Evolutionary conservation across 352 stramenopile species (phyloP).

Genomic region (Saprolegnia parasitica): DNA sequence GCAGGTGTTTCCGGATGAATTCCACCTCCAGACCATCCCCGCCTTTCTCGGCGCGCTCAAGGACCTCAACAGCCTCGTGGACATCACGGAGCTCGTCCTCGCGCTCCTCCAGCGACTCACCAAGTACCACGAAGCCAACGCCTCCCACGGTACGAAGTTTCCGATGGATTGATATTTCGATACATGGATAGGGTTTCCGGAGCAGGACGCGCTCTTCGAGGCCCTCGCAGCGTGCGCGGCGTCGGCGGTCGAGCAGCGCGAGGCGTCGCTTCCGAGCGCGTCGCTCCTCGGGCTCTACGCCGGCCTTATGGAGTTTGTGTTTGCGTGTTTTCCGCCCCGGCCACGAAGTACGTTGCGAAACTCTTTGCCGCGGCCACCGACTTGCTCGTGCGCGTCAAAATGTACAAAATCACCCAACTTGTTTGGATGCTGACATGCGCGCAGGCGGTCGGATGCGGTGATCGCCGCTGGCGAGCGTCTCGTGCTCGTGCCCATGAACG

Average conservation of each 20-base stretch:
- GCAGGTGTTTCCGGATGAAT: conserved; percentile 94
- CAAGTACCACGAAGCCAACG: conserved; percentile 71
- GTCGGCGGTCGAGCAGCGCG: not conserved
- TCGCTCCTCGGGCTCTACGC: conserved; percentile 21
- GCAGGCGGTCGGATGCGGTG: conserved; percentile 23
- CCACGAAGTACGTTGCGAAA: not conserved
- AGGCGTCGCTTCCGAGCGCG: conserved; percentile 9
- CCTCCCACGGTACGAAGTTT: conserved; percentile 11
- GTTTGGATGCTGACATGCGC: not conserved
- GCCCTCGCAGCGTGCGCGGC: conserved; percentile 1
- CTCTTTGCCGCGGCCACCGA: conserved; percentile 4
- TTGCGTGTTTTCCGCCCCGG: conserved; percentile 17
- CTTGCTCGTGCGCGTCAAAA: conserved; percentile 22
- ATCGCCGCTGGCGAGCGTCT: conserved; percentile 12
- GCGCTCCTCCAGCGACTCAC: conserved; percentile 92
- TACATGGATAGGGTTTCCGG: conserved; percentile 20
- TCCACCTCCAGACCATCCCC: conserved; percentile 94
- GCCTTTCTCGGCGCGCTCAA: conserved; percentile 82
- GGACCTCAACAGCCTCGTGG: conserved; percentile 88
- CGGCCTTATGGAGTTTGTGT: conserved; percentile 18
- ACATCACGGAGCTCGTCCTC: conserved; percentile 87
- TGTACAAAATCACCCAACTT: not conserved
- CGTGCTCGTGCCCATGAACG: conserved; percentile 16
- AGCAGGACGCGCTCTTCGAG: conserved; percentile 17
- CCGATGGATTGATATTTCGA: not conserved